Percentiles rank a stretch among this genome's conserved stretches.
phyloP scores from a whole-genome alignment of 2,329 filamentous ascomycete genomes.

The Colletotrichum tanaceti region DNA sequence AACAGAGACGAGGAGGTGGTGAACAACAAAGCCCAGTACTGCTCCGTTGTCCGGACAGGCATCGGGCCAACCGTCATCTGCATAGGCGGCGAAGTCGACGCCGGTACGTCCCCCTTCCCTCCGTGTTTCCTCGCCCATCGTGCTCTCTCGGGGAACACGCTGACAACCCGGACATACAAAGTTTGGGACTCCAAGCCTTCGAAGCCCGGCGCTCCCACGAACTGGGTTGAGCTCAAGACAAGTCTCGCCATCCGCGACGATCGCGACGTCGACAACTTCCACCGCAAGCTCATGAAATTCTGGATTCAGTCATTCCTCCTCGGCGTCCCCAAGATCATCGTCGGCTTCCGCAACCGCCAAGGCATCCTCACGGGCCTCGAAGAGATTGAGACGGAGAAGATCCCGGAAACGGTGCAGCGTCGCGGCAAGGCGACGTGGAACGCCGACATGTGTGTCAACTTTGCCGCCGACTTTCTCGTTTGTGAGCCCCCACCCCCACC shows the following conservation, averaged over 20 bases:
- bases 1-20: constrained; percentile 76
- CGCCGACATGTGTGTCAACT: constrained; percentile 93
- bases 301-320: constrained; percentile 98
- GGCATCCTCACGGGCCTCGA: constrained; percentile 80
- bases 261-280: constrained; percentile 79
- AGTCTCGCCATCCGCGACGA: constrained; percentile 76
- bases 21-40: constrained; percentile 94
- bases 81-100: constrained; percentile 94
- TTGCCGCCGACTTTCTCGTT: constrained; percentile 80
- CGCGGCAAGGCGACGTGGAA: constrained; percentile 81
- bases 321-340: constrained; percentile 89
- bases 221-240: constrained; percentile 97
- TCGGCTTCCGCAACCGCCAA: constrained; percentile 82
- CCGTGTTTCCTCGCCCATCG: neutral
- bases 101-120: constrained; percentile 63
- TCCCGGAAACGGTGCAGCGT: constrained; percentile 80
- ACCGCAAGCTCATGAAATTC: constrained; percentile 92
- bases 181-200: constrained; percentile 87
- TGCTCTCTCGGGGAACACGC: constrained; percentile 7
- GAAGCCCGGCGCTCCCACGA: constrained; percentile 73
- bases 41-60: constrained; percentile 89
- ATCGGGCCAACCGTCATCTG: constrained; percentile 81
- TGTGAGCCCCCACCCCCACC: constrained; percentile 67
- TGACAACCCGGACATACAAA: constrained; percentile 17
- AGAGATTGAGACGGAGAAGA: constrained; percentile 81